Percentiles rank a stretch among this genome's conserved stretches.
phyloP scores from a whole-genome alignment of 1,284 basidiomycete genomes.

The Ceratobasidium sp. region DNA sequence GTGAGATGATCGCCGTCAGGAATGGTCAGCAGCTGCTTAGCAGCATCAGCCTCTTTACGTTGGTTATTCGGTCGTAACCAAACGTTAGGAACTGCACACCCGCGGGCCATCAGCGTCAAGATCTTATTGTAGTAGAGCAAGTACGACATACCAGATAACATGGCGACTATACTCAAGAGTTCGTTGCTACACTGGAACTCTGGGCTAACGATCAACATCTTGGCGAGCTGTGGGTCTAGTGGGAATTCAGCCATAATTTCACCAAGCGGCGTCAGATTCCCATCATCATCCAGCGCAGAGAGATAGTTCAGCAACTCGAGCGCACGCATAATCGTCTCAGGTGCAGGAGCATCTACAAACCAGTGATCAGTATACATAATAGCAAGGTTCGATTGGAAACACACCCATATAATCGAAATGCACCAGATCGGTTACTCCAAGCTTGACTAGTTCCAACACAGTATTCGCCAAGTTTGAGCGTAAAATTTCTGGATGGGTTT shows the following conservation, averaged over 20 bases:
- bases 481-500: conserved; percentile 96
- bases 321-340: conserved; percentile 98
- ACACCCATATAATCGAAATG: conserved; percentile 89
- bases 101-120: not conserved
- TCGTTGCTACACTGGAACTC: conserved; percentile 98
- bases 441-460: conserved; percentile 93
- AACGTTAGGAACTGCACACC: conserved; percentile 84
- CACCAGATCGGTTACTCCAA: conserved; percentile 92
- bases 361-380: not conserved
- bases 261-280: conserved; percentile 90
- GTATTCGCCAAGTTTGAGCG: conserved; percentile 94
- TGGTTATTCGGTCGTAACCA: conserved; percentile 93
- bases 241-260: conserved; percentile 98
- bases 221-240: conserved; percentile 95
- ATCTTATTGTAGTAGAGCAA: not conserved
- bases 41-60: conserved; percentile 91
- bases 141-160: conserved; percentile 85
- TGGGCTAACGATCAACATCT: conserved; percentile 94
- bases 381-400: conserved; percentile 51
- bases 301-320: conserved; percentile 95
- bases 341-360: conserved; percentile 86
- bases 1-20: conserved; percentile 98
- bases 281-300: conserved; percentile 94
- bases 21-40: conserved; percentile 89
- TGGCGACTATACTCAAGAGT: conserved; percentile 94